Conservation (phyloP, 352 stramenopile species). For the Phytophthora tentaculata region DNA sequence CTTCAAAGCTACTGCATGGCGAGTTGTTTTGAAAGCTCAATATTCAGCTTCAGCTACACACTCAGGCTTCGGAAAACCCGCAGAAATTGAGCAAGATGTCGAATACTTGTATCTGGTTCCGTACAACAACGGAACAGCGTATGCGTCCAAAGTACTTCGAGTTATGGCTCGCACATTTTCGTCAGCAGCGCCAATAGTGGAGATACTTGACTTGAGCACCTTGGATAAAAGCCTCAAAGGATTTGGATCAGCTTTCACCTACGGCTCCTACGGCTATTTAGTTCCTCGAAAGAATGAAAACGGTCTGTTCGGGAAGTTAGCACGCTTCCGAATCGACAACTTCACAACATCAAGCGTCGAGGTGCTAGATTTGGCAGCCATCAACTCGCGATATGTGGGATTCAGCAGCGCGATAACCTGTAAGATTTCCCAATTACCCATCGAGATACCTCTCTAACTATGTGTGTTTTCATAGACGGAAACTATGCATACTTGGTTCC, state of each 20-base stretch:
- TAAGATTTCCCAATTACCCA: conserved; percentile 28
- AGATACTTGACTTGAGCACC: conserved; percentile 58
- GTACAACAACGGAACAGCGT: conserved; percentile 64
- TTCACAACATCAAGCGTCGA: conserved; percentile 49
- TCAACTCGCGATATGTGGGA: conserved; percentile 65
- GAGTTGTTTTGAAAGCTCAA: conserved; percentile 52
- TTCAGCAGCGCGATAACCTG: conserved; percentile 72
- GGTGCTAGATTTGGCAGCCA: conserved; percentile 56
- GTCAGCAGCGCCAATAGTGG: conserved; percentile 46
- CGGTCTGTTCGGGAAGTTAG: conserved; percentile 67
- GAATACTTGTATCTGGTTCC: conserved; percentile 80
- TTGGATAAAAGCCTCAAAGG: conserved; percentile 54
- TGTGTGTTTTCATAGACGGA: conserved; percentile 44
- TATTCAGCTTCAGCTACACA: conserved; percentile 55
- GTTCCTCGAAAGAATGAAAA: conserved; percentile 62
- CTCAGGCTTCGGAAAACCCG: conserved; percentile 42
- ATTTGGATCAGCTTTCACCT: conserved; percentile 65
- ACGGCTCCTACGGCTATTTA: conserved; percentile 71
- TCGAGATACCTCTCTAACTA: neutral
- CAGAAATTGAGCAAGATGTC: conserved; percentile 40
- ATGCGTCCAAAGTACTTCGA: conserved; percentile 62
- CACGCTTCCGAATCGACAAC: conserved; percentile 55
- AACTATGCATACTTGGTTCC: conserved; percentile 70
- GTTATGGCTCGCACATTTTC: conserved; percentile 63
- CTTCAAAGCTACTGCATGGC: conserved; percentile 52